Evolutionary conservation across 1,284 basidiomycete genomes (phyloP), one percentile per base, ranked within the genome.

Genomic region (Singerocomus inundabilis): DNA sequence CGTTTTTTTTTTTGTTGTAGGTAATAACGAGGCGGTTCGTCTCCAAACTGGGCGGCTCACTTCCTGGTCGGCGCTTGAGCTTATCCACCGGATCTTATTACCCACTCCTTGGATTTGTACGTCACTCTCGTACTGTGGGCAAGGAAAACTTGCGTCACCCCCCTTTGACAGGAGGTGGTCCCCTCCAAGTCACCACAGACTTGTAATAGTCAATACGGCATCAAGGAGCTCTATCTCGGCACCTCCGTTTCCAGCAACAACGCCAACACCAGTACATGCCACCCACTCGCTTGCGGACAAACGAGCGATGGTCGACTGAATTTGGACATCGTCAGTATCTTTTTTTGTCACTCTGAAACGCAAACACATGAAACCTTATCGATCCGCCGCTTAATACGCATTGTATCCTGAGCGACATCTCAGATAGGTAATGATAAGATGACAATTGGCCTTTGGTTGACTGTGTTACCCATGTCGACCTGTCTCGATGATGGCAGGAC

Each of bases 11-110:
- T 44, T 45, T 43, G 13, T 49, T 26, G 34, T 51, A 36, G 56
- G 53, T 52, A 60, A 55, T 49, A 40, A 7, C 33, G 46, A 44
- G 57, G 59, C 51, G 31, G 55, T 56, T 48, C 60, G 26, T 43
- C 49, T 42, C 46, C 48, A 37, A 49, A 61, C 47, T 1, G 15
- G 50, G 38, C 25, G 38, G 33, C 31, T 55, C 53, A 36, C 51
- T 45, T 45, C 33, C 53, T 29, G 35, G 11, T 57, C 47, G 41
- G 58, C 43, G 15, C 49, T 48, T 49, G 44, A 42, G 35, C 44
- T 43, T 51, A 48, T 50, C 33, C 40, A 43, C 37, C 50, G 56
- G 60, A 43, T 49, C 53, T 29, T 40, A 44, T 38, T 25, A 26
- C 8, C 5, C 28, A 32, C 13, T 6, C 31, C 24, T 36, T 16